phyloP scores from a whole-genome alignment of 225 moss, liverwort and hornwort genomes.

The Polytrichum formosum region DNA sequence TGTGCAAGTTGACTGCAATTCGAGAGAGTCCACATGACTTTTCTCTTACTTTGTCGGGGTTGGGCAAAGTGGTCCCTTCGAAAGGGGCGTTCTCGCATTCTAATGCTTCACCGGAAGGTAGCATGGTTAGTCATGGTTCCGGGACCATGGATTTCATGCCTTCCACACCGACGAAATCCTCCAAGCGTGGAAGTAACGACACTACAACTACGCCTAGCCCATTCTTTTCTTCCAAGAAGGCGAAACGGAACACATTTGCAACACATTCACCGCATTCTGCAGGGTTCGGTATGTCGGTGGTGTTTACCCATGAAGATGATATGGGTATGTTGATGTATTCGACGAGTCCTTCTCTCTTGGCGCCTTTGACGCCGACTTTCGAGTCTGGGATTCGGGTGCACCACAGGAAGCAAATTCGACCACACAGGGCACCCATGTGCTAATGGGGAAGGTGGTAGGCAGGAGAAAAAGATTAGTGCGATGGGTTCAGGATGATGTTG shows the following conservation, averaged over 20 bases:
- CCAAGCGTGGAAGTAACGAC: constrained; percentile 27
- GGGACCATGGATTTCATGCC: constrained; percentile 41
- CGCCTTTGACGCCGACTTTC: constrained; percentile 31
- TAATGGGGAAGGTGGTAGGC: neutral
- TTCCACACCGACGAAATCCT: constrained; percentile 31
- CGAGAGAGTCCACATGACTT: constrained; percentile 42
- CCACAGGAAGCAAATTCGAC: constrained; percentile 49
- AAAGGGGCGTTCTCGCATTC: constrained; percentile 12
- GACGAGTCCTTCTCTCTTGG: constrained; percentile 18
- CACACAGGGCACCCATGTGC: constrained; percentile 49
- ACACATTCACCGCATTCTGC: neutral
- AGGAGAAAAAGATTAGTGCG: neutral
- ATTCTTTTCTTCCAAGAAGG: constrained; percentile 25
- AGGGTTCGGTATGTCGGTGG: constrained; percentile 15
- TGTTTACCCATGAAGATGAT: constrained; percentile 27
- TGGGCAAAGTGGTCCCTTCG: constrained; percentile 25
- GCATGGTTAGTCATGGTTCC: constrained; percentile 31
- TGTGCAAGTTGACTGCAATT: constrained; percentile 46
- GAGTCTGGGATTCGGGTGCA: constrained; percentile 35
- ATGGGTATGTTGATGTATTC: constrained; percentile 9
- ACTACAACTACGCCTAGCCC: neutral
- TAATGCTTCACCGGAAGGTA: constrained; percentile 22
- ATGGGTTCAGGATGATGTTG: constrained; percentile 8
- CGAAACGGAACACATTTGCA: constrained; percentile 21
- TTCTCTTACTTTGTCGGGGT: constrained; percentile 34